Evolutionary conservation across 1,284 basidiomycete species (phyloP).

Genomic region (Wallemia mellicola): DNA sequence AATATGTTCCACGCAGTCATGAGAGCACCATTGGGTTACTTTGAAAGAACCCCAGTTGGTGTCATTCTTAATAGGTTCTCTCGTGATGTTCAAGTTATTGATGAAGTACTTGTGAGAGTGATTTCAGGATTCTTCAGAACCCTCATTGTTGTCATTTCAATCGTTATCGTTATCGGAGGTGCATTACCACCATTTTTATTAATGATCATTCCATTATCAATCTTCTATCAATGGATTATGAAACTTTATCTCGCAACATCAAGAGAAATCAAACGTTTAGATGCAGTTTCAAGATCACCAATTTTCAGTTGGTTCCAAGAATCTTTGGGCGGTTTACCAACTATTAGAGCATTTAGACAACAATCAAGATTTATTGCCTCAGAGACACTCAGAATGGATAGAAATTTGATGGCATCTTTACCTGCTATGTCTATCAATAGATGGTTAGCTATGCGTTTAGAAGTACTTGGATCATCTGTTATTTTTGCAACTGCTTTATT

Average conservation of each 20-base stretch:
- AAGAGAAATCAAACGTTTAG: conserved; percentile 68
- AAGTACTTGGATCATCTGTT: conserved; percentile 51
- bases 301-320: conserved; percentile 46
- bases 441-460: conserved; percentile 23
- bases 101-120: conserved; percentile 31
- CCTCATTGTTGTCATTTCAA: conserved; percentile 12
- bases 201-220: conserved; percentile 37
- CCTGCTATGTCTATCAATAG: conserved; percentile 42
- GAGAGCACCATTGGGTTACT: conserved; percentile 55
- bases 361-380: conserved; percentile 39
- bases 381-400: conserved; percentile 48
- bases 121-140: conserved; percentile 37
- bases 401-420: conserved; percentile 53
- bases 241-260: conserved; percentile 48
- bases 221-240: conserved; percentile 28
- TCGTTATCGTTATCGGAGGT: conserved; percentile 24
- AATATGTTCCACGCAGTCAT: conserved; percentile 29
- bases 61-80: conserved; percentile 65
- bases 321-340: conserved; percentile 49
- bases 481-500: conserved; percentile 43
- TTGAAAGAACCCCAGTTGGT: conserved; percentile 53
- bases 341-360: conserved; percentile 55
- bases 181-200: conserved; percentile 39
- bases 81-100: conserved; percentile 70
- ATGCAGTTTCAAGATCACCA: conserved; percentile 63